phyloP scores from a whole-genome alignment of 306 rosid genomes.

The Rosa multiflora region DNA sequence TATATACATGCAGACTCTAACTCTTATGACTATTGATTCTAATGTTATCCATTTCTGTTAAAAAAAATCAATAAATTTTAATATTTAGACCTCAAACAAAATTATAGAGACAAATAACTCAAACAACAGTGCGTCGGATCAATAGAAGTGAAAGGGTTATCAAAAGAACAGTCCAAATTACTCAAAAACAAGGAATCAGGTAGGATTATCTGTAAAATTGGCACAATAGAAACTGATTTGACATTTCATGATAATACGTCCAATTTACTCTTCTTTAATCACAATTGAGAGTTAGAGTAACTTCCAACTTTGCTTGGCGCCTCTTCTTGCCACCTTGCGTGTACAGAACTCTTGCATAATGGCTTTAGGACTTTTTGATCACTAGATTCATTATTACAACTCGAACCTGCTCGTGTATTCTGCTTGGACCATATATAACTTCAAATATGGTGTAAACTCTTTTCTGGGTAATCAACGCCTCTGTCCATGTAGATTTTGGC shows the following conservation, averaged over 20 bases:
- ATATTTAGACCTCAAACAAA: background rate
- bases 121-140: background rate
- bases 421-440: background rate
- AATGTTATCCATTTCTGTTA: no score
- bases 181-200: background rate
- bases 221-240: background rate
- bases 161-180: background rate
- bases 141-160: background rate
- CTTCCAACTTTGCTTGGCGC: background rate
- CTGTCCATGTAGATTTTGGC: background rate
- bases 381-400: background rate
- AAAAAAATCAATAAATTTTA: background rate
- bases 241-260: background rate
- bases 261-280: background rate
- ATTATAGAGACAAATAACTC: background rate
- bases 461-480: background rate
- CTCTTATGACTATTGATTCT: no score
- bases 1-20: no score
- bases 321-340: slow-evolving; percentile 3
- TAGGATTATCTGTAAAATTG: background rate
- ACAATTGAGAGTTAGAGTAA: background rate
- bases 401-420: background rate
- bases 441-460: background rate
- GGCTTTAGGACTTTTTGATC: background rate
- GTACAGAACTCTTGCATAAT: background rate